phyloP scores from a whole-genome alignment of 2,329 filamentous ascomycete genomes.

The Alternaria gansuensis region DNA sequence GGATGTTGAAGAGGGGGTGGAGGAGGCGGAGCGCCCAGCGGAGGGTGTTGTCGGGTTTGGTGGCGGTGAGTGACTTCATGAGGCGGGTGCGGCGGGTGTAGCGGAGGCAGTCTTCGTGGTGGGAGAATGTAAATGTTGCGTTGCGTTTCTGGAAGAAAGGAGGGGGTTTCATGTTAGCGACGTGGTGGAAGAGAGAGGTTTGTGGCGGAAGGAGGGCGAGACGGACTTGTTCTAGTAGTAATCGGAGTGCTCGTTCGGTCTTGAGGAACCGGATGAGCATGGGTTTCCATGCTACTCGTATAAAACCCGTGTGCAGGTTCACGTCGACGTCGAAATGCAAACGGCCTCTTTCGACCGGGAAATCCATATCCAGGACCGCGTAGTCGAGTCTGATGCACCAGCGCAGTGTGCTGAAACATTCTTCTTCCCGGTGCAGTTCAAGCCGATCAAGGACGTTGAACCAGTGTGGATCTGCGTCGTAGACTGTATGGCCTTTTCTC shows the following conservation, averaged over 20 bases:
- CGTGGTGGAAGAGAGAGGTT: too few species aligned
- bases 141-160: conserved; percentile 22
- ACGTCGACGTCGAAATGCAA: conserved; percentile 23
- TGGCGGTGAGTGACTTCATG: conserved; percentile 19
- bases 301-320: conserved; percentile 4
- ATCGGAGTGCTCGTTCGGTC: conserved; percentile 32
- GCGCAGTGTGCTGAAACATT: conserved; percentile 30
- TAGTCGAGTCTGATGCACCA: conserved; percentile 44
- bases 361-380: conserved; percentile 38
- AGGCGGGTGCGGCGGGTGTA: conserved; percentile 38
- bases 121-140: conserved; percentile 32
- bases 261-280: conserved; percentile 38
- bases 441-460: conserved; percentile 16
- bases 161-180: background rate
- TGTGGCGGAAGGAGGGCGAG: background rate
- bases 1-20: conserved; percentile 35
- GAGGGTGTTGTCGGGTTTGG: conserved; percentile 26
- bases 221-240: conserved; percentile 32
- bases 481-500: conserved; percentile 1
- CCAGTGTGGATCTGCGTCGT: conserved; percentile 13
- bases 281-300: conserved; percentile 37
- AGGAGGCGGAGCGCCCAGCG: conserved; percentile 38
- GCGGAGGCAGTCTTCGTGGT: conserved; percentile 43
- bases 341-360: conserved; percentile 21
- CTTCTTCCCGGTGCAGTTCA: conserved; percentile 15